These are phyloP conservation scores for Gloeophyllum trabeum DNA, from an alignment of 768 basidiomycete genomes.

Conservation along the genomic window DNA sequence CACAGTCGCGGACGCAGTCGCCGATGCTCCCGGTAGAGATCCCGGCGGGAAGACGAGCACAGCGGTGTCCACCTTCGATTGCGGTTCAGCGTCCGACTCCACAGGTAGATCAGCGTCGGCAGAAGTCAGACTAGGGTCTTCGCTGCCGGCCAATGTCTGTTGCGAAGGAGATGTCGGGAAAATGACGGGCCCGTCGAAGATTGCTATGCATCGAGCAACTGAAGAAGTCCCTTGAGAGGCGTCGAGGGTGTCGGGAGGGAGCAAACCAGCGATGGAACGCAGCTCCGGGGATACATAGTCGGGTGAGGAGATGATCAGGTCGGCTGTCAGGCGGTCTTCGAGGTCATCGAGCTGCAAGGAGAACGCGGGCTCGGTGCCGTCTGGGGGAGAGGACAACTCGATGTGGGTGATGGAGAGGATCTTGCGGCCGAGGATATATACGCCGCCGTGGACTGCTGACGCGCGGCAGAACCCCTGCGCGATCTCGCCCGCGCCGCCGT, in stretches of 20 bases:
- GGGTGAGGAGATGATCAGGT: constrained; percentile 41
- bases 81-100: constrained; percentile 10
- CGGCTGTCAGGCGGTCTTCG: constrained; percentile 43
- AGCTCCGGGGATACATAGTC: constrained; percentile 13
- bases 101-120: constrained; percentile 13
- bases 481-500: constrained; percentile 88
- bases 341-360: constrained; percentile 45
- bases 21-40: constrained; percentile 35
- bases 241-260: neutral
- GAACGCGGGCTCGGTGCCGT: constrained; percentile 18
- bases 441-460: constrained; percentile 68
- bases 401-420: constrained; percentile 17
- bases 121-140: constrained; percentile 14
- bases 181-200: constrained; percentile 31
- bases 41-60: constrained; percentile 69
- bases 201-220: constrained; percentile 37
- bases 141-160: constrained; percentile 1
- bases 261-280: neutral
- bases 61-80: constrained; percentile 41
- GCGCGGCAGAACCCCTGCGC: constrained; percentile 86
- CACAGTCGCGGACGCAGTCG: constrained; percentile 37
- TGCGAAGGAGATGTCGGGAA: constrained; percentile 11
- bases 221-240: neutral
- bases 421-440: constrained; percentile 58
- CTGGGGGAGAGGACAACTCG: constrained; percentile 12